Evolutionary conservation across 768 basidiomycete genomes (phyloP).

Genomic region (Agrocybe pediades): DNA sequence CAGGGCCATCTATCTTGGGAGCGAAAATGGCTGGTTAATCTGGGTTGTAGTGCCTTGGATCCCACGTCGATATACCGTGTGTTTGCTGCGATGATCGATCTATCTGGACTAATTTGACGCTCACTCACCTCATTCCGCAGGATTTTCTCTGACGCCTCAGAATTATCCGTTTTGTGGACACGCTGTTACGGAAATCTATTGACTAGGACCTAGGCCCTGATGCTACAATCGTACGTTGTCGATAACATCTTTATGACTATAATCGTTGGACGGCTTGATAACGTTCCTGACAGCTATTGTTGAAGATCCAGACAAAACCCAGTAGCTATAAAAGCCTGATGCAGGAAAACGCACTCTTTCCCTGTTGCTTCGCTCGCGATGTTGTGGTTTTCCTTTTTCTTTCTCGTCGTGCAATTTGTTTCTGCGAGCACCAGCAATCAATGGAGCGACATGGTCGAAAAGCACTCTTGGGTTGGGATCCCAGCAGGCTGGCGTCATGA

Average conservation of each 20-base stretch:
- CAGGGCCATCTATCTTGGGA: too few relatives aligned
- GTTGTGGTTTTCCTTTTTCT: conserved; percentile 33
- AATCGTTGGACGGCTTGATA: conserved; percentile 6
- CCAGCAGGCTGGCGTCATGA: conserved; percentile 55
- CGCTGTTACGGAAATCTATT: conserved; percentile 4
- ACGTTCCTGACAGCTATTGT: too few relatives aligned
- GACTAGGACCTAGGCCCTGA: not conserved
- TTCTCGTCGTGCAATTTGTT: conserved; percentile 36
- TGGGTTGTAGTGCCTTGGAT: too few relatives aligned
- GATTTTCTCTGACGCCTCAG: too few relatives aligned
- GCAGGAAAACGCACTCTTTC: not conserved
- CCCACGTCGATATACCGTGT: too few relatives aligned
- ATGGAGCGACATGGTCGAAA: conserved; percentile 53
- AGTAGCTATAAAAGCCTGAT: not conserved
- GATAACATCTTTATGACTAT: conserved; percentile 10
- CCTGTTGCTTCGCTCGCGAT: conserved; percentile 15
- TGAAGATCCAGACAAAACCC: too few relatives aligned
- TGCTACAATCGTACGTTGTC: conserved; percentile 9
- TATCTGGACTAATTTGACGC: too few relatives aligned
- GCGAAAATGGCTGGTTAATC: too few relatives aligned
- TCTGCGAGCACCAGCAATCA: conserved; percentile 44
- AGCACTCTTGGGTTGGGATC: conserved; percentile 54
- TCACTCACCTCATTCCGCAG: not conserved
- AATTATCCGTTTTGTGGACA: conserved; percentile 13
- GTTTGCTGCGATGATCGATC: too few relatives aligned